A percentile compares a stretch with the other conserved stretches of the same genome.
phyloP scores from a whole-genome alignment of 805 yeast species.

The Debaryomyces tyrocola region DNA sequence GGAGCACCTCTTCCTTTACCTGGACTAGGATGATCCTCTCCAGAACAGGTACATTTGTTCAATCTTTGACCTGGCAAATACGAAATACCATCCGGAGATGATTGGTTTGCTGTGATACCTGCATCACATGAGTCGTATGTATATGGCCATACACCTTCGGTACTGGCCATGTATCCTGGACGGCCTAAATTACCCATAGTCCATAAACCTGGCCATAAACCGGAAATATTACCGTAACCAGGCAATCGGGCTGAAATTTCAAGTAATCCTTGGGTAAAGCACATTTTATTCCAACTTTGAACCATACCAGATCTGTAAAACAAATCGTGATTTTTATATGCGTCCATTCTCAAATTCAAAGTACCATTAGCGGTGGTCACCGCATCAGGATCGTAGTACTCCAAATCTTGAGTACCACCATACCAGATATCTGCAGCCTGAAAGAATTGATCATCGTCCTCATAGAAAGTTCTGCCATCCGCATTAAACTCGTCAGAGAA shows the following conservation, averaged over 20 bases:
- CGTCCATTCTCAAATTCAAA: constrained; percentile 35
- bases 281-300: constrained; percentile 40
- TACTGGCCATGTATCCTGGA: constrained; percentile 35
- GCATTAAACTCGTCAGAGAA: constrained; percentile 45
- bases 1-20: constrained; percentile 43
- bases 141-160: constrained; percentile 43
- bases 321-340: constrained; percentile 34
- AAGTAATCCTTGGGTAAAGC: constrained; percentile 31
- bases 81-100: constrained; percentile 39
- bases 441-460: constrained; percentile 46
- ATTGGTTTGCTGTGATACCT: constrained; percentile 39
- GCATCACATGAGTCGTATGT: constrained; percentile 37
- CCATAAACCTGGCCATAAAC: constrained; percentile 43
- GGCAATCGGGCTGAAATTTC: constrained; percentile 32
- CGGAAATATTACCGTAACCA: constrained; percentile 28
- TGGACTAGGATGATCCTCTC: constrained; percentile 37
- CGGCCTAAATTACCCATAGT: constrained; percentile 38
- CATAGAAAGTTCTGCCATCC: constrained; percentile 44
- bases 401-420: constrained; percentile 44
- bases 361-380: constrained; percentile 41
- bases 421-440: constrained; percentile 41
- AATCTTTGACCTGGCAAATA: constrained; percentile 38
- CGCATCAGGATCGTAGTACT: constrained; percentile 47
- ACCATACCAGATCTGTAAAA: constrained; percentile 42
- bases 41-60: constrained; percentile 32